Evolutionary conservation across 2,329 filamentous ascomycete species (phyloP).

Genomic region (Ciborinia camelliae): DNA sequence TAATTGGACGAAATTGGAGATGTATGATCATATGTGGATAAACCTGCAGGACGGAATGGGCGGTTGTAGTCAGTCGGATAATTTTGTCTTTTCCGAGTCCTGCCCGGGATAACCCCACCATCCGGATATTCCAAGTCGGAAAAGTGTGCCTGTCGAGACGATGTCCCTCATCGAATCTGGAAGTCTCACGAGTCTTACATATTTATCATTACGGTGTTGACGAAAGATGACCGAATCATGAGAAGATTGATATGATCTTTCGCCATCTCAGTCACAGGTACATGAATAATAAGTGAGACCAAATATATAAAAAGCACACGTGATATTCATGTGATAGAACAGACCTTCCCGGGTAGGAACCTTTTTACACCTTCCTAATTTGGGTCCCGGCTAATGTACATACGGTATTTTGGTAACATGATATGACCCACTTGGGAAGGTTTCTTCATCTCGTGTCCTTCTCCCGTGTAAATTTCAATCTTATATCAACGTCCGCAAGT

Average conservation of each 20-base stretch:
- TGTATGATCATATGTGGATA: not conserved
- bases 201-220: too few relatives aligned
- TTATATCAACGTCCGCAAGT: not conserved
- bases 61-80: not conserved
- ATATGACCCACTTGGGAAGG: not conserved
- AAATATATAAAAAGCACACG: not conserved
- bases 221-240: not conserved
- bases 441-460: not conserved
- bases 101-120: not conserved
- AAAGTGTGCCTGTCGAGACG: not conserved
- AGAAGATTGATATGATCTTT: not conserved
- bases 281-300: not conserved
- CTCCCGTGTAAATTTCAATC: not conserved
- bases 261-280: too few relatives aligned
- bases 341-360: not conserved
- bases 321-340: not conserved
- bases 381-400: not conserved
- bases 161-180: not conserved
- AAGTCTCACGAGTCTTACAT: not conserved
- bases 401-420: not conserved
- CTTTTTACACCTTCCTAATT: not conserved
- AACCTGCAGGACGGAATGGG: not conserved
- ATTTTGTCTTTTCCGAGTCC: not conserved
- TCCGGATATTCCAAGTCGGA: not conserved
- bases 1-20: too few relatives aligned